phyloP scores from a whole-genome alignment of 768 basidiomycete genomes.

The Tulasnella sp. region DNA sequence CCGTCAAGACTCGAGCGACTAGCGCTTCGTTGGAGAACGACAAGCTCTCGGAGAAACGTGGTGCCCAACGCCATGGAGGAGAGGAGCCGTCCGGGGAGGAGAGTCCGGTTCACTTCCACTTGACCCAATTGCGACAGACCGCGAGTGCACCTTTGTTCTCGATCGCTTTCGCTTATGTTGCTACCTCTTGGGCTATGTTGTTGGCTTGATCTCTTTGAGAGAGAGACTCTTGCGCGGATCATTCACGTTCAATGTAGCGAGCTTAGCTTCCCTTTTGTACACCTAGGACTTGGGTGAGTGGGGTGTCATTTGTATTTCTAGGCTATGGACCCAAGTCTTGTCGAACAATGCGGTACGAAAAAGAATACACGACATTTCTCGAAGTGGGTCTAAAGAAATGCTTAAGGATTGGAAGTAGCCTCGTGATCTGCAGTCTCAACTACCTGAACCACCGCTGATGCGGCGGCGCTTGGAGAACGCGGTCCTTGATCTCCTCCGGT shows the following conservation, averaged over 20 bases:
- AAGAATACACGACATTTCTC: too few relatives aligned
- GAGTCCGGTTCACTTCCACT: not conserved
- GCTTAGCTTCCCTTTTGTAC: not conserved
- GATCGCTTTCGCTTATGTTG: not conserved
- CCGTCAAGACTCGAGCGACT: not conserved
- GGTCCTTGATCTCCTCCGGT: not conserved
- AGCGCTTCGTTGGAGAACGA: not conserved
- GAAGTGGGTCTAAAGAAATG: too few relatives aligned
- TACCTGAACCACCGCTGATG: not conserved
- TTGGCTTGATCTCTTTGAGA: not conserved
- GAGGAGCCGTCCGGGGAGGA: not conserved
- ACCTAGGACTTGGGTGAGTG: not conserved
- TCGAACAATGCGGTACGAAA: too few relatives aligned
- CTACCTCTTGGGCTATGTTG: not conserved
- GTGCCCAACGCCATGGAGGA: not conserved
- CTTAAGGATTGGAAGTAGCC: too few relatives aligned
- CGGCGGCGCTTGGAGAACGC: not conserved
- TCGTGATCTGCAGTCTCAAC: not conserved
- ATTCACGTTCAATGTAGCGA: not conserved
- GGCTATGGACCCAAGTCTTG: not conserved
- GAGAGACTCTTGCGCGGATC: too few relatives aligned
- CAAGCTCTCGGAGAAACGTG: not conserved
- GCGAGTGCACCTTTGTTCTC: not conserved
- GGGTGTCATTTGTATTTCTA: not conserved
- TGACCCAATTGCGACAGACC: not conserved